Evolutionary conservation across 352 stramenopile genomes (phyloP).

Genomic region (Phytophthora pluvialis): DNA sequence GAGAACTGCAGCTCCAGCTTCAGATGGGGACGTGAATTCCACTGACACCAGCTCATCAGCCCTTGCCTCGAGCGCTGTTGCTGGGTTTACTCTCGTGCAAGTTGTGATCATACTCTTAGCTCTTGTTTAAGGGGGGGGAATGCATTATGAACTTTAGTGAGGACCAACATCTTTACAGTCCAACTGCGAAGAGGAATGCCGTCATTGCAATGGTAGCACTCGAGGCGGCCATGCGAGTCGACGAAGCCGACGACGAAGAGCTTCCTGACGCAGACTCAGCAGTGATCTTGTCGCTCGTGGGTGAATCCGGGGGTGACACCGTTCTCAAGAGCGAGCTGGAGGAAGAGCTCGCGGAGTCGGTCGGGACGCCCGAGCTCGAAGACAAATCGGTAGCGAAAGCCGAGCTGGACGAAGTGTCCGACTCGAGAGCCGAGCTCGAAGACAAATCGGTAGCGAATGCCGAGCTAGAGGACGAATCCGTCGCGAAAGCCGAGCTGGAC

Average conservation of each 20-base stretch:
- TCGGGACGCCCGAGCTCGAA: background rate
- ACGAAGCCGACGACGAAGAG: constrained; percentile 1
- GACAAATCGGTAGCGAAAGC: background rate
- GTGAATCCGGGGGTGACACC: constrained; percentile 4
- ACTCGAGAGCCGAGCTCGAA: background rate
- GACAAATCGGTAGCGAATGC: constrained; percentile 1
- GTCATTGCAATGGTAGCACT: background rate
- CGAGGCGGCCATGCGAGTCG: background rate
- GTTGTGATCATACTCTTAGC: background rate
- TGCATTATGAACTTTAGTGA: constrained; percentile 14
- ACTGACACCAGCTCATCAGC: constrained; percentile 2
- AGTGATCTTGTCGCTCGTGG: constrained; percentile 27
- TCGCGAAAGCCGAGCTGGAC: background rate
- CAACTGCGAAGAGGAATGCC: background rate
- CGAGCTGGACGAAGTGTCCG: background rate
- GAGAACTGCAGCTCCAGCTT: constrained; percentile 1
- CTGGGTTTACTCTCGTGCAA: background rate
- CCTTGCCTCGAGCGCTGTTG: background rate
- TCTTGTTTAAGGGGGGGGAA: constrained; percentile 1
- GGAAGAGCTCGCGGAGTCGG: background rate
- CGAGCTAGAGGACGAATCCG: constrained; percentile 10
- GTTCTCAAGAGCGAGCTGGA: background rate
- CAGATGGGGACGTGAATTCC: background rate
- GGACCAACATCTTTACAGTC: background rate
- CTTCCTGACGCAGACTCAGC: background rate